phyloP scores from a whole-genome alignment of 2,329 filamentous ascomycete genomes.

The Exophiala sp. region DNA sequence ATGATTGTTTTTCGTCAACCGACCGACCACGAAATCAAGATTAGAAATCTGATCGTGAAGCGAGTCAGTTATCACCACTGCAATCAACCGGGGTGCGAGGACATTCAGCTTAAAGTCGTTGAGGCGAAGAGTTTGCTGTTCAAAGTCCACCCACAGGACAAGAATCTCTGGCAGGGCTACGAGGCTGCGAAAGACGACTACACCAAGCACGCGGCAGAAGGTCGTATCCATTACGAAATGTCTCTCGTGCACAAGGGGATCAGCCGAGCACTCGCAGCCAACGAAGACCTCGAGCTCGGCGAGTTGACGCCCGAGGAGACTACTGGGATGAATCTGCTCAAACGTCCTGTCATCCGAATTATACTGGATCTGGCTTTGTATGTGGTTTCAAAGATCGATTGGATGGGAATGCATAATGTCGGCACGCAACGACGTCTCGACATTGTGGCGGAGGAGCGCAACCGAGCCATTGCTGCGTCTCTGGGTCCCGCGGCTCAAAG shows the following conservation, averaged over 20 bases:
- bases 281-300: slow-evolving; percentile 35
- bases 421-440: slow-evolving; percentile 20
- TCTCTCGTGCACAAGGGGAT: slow-evolving; percentile 37
- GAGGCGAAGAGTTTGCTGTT: slow-evolving; percentile 39
- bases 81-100: slow-evolving; percentile 28
- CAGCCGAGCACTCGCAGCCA: slow-evolving; percentile 34
- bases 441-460: slow-evolving; percentile 1
- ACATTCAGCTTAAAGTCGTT: slow-evolving; percentile 32
- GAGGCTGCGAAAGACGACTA: slow-evolving; percentile 23
- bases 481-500: slow-evolving; percentile 5
- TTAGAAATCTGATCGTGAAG: slow-evolving; percentile 19
- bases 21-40: slow-evolving; percentile 22
- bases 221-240: slow-evolving; percentile 39
- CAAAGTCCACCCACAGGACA: slow-evolving; percentile 26
- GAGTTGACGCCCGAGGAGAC: slow-evolving; percentile 34
- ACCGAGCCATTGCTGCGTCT: slow-evolving; percentile 2
- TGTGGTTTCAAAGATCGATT: slow-evolving; percentile 38
- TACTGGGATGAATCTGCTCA: slow-evolving; percentile 31
- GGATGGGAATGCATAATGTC: slow-evolving; percentile 31
- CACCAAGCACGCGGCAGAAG: slow-evolving; percentile 33
- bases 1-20: slow-evolving; percentile 32
- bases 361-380: slow-evolving; percentile 34
- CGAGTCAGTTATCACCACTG: slow-evolving; percentile 23
- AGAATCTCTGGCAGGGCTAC: slow-evolving; percentile 31
- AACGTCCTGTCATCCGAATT: slow-evolving; percentile 12